Evolutionary conservation across 495 filamentous ascomycete species (phyloP).

Genomic region (Penicillium odoratum): DNA sequence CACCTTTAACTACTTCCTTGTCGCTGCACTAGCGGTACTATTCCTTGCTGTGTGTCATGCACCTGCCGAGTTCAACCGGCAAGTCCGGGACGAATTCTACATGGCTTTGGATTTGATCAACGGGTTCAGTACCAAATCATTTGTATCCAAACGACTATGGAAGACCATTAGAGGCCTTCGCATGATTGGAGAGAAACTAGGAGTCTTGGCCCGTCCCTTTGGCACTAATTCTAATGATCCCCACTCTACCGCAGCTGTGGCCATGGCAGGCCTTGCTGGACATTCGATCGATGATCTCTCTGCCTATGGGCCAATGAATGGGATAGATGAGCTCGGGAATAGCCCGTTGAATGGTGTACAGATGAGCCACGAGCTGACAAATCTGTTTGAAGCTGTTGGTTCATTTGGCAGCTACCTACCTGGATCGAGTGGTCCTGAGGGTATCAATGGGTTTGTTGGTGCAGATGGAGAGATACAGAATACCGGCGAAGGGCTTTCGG

Average conservation of each 20-base stretch:
- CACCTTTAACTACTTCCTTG: constrained; percentile 84
- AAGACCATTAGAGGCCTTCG: constrained; percentile 77
- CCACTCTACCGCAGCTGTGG: constrained; percentile 66
- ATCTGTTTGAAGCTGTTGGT: constrained; percentile 70
- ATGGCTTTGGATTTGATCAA: constrained; percentile 81
- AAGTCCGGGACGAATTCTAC: constrained; percentile 82
- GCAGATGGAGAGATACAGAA: constrained; percentile 47
- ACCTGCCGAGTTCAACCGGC: constrained; percentile 69
- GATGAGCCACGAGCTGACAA: constrained; percentile 65
- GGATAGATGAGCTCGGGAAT: constrained; percentile 51
- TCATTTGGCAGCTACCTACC: constrained; percentile 51
- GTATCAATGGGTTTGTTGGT: constrained; percentile 45
- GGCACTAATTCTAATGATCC: constrained; percentile 49
- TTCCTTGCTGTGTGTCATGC: constrained; percentile 84
- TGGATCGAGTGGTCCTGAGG: constrained; percentile 33
- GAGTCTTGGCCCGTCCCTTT: constrained; percentile 57
- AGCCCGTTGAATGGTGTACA: constrained; percentile 62
- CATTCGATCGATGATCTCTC: constrained; percentile 64
- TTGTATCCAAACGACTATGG: constrained; percentile 79
- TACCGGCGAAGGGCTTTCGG: constrained; percentile 47
- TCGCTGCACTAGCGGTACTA: constrained; percentile 75
- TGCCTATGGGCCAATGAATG: constrained; percentile 49
- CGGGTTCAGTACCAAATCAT: constrained; percentile 74
- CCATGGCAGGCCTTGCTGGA: constrained; percentile 72
- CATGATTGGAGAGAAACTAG: constrained; percentile 75